These are phyloP conservation scores for Cnidoscolus chayamansa DNA, from an alignment of 441 rosid genomes.

Conservation along the genomic window DNA sequence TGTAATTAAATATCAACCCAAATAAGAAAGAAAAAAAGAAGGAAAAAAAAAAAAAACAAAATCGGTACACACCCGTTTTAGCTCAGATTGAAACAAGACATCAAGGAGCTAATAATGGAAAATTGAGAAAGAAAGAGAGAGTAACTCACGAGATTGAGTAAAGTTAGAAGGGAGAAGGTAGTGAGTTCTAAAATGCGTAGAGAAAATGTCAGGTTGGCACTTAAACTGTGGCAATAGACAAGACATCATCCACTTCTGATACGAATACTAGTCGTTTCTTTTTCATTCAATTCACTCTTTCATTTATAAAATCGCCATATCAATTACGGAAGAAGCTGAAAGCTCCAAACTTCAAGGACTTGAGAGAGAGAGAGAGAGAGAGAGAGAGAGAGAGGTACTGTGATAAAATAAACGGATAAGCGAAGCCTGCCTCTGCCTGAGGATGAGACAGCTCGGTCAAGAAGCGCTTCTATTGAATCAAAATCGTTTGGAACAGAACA, in stretches of 20 bases:
- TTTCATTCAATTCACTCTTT: constrained; percentile 19
- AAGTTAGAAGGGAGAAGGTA: constrained; percentile 24
- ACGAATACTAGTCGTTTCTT: background rate
- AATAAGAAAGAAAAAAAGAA: too few species aligned
- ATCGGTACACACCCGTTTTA: too few species aligned
- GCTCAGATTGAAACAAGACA: background rate
- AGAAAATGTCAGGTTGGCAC: constrained; percentile 78
- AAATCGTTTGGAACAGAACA: too few species aligned
- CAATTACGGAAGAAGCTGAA: background rate
- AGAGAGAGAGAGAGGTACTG: constrained; percentile 4
- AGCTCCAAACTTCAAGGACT: background rate
- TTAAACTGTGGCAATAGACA: constrained; percentile 89
- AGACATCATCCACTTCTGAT: constrained; percentile 48
- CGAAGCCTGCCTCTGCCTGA: constrained; percentile 16
- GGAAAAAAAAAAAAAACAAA: too few species aligned
- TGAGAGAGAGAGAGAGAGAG: background rate
- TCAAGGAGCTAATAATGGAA: background rate
- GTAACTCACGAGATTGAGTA: constrained; percentile 32
- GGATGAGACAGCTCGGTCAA: constrained; percentile 15
- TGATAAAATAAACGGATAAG: constrained; percentile 35
- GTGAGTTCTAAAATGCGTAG: constrained; percentile 57
- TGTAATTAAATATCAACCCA: too few species aligned
- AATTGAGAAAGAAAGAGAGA: background rate
- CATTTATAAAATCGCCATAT: constrained; percentile 7
- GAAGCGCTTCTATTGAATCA: too few species aligned